Conservation (phyloP, 1,139 yeast genomes). For the Magnusiomyces tetraspermus region DNA sequence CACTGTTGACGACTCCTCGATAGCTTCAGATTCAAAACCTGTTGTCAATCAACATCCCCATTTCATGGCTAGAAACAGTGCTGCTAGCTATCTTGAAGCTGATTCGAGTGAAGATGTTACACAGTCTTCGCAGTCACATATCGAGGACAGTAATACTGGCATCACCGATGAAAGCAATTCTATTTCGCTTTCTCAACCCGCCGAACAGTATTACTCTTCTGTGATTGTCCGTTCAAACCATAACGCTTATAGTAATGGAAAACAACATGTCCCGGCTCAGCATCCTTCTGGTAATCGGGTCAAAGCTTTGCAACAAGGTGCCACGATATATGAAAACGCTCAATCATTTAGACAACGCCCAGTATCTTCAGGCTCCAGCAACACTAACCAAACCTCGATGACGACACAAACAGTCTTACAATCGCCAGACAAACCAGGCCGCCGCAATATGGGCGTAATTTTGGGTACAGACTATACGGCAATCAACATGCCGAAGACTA, state of each 20-base stretch:
- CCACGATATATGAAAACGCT: not conserved
- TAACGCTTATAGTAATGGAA: not conserved
- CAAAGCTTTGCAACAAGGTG: not conserved
- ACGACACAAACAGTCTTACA: not conserved
- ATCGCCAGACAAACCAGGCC: conserved; percentile 2
- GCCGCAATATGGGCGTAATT: conserved; percentile 4
- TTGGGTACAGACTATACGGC: conserved; percentile 3
- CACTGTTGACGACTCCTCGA: not conserved
- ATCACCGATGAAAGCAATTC: not conserved
- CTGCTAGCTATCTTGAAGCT: not conserved
- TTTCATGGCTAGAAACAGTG: not conserved
- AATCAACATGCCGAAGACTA: conserved; percentile 6
- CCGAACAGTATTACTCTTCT: not conserved
- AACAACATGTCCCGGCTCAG: no score
- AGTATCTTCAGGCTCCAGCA: not conserved
- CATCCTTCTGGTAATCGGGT: no score
- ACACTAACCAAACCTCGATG: not conserved
- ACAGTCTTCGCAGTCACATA: not conserved
- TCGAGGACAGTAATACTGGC: not conserved
- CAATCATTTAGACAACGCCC: not conserved
- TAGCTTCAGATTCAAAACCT: not conserved
- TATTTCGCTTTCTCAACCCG: not conserved
- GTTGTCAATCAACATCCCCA: not conserved
- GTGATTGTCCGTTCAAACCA: conserved; percentile 1
- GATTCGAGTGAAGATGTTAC: not conserved